phyloP scores from a whole-genome alignment of 768 basidiomycete genomes.

The Tricholoma bakamatsutake region DNA sequence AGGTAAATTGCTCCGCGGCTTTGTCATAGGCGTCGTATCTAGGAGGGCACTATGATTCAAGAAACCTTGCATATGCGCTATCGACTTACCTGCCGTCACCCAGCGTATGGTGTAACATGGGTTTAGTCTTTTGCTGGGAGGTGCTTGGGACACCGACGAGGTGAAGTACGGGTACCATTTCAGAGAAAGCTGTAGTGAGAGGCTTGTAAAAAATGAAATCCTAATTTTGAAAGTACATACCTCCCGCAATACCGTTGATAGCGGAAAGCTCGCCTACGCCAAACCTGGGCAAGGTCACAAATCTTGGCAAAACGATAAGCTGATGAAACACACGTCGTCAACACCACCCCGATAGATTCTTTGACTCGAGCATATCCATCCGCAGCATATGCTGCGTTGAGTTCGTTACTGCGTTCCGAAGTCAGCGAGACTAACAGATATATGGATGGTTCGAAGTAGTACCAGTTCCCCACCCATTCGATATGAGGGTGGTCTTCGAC shows the following conservation, averaged over 20 bases:
- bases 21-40: conserved; percentile 78
- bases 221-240: conserved; percentile 25
- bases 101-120: conserved; percentile 84
- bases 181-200: conserved; percentile 55
- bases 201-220: not conserved
- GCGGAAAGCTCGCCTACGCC: conserved; percentile 94
- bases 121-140: conserved; percentile 59
- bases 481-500: conserved; percentile 76
- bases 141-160: conserved; percentile 82
- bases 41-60: not conserved
- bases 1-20: conserved; percentile 71
- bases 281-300: conserved; percentile 41
- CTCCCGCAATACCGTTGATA: conserved; percentile 77
- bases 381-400: conserved; percentile 87
- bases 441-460: not conserved
- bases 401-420: conserved; percentile 59
- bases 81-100: conserved; percentile 64
- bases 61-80: not conserved
- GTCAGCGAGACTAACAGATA: not conserved
- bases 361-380: conserved; percentile 93
- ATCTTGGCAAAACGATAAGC: not conserved
- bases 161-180: conserved; percentile 88
- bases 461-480: conserved; percentile 88
- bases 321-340: conserved; percentile 60
- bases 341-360: conserved; percentile 63